phyloP scores from a whole-genome alignment of 768 basidiomycete genomes.

The Boletus sp. region DNA sequence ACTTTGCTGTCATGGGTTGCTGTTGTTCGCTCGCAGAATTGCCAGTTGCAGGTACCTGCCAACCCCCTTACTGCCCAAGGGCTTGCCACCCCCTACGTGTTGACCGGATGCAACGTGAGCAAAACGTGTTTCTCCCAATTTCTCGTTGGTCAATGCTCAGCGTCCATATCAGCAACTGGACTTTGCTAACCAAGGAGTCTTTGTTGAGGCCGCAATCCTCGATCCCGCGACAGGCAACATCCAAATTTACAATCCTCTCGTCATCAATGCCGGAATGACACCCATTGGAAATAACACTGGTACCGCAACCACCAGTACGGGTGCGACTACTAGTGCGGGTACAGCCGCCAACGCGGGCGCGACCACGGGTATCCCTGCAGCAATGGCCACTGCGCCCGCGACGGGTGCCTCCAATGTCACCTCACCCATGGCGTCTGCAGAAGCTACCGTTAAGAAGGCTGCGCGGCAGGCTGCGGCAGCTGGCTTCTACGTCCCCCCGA shows the following conservation, averaged over 20 bases:
- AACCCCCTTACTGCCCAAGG: conserved; percentile 24
- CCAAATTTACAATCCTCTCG: conserved; percentile 28
- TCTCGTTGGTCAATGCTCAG: background rate
- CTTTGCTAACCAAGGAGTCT: conserved; percentile 23
- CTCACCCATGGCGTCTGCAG: background rate
- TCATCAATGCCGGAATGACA: conserved; percentile 28
- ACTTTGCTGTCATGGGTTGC: conserved; percentile 12
- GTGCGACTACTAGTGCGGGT: background rate
- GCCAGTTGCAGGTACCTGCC: conserved; percentile 19
- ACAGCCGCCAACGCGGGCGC: background rate
- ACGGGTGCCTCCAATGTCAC: background rate
- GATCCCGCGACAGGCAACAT: conserved; percentile 27
- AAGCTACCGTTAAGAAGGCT: background rate
- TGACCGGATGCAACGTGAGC: conserved; percentile 29
- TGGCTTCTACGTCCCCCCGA: conserved; percentile 23
- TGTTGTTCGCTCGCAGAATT: conserved; percentile 21
- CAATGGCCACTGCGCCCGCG: background rate
- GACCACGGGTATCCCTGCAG: background rate
- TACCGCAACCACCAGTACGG: background rate
- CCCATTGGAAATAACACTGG: conserved; percentile 8
- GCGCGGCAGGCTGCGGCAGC: conserved; percentile 13
- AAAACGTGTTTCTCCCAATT: background rate
- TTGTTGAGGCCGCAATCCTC: conserved; percentile 29
- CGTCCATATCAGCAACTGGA: conserved; percentile 21
- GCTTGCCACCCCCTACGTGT: conserved; percentile 25